Evolutionary conservation across 306 rosid genomes (phyloP), one percentile per base, ranked within the genome.

Genomic region (Pterocarpus santalinus): DNA sequence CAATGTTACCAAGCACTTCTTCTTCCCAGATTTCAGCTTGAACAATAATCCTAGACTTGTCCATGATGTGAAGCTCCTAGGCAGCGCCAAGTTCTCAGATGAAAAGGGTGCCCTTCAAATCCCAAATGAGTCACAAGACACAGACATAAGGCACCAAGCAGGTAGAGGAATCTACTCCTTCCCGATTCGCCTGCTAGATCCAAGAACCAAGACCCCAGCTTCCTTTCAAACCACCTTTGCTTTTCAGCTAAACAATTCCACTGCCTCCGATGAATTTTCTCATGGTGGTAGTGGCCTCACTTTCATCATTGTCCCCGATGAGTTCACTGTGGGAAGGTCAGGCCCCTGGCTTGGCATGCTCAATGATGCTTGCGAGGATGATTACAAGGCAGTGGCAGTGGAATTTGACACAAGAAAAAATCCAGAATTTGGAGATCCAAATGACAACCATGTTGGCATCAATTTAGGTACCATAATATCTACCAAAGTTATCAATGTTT

Each of bases 261-360:
- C 86, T 36, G 16, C 16, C 75, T 15, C 58, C 9, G 70, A 62
- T 17, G 70, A 83, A 15, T 16, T 39, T 36, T 76, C 62, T 36
- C 46, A 52, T 46, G 93, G 93, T 8, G 97, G 97, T 0, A 90
- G 91, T 86, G 97, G 97, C 60, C 85, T 93, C 36, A 80, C 97
- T 3, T 91, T 91, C 83, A 87, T 93, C 39, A 88, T 93, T 4
- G 97, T 90, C 62, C 97, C 96, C 0, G 97, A 93, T 22, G 97
- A 93, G 80, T 89, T 93, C 84, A 93, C 97, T 1, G 90, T 93
- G 0, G 97, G 97, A 65, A 83, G 97, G 81, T 76, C 92, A 3
- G 97, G 97, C 15, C 91, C 92, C 0, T 93, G 96, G 96, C 96
- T 93, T 22, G 97, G 80, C 35, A 91, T 93, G 97, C 89, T 93